phyloP scores from a whole-genome alignment of 2,329 filamentous ascomycete genomes.

The Pseudocercospora fuligena region DNA sequence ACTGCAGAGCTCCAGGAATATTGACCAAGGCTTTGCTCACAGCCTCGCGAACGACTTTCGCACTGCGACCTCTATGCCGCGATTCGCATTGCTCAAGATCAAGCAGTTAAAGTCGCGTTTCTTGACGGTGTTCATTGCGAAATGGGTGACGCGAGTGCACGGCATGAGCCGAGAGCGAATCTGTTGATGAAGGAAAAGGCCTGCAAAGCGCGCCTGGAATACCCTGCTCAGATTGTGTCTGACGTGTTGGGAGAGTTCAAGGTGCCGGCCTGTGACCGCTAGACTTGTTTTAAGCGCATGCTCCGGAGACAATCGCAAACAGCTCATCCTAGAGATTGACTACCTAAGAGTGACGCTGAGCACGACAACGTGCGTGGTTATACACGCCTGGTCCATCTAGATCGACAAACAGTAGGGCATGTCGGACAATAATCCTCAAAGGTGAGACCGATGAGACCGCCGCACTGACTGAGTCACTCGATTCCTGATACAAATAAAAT shows the following conservation, averaged over 20 bases:
- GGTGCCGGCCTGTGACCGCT: not conserved
- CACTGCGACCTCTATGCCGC: not conserved
- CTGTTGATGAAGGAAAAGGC: slow-evolving; percentile 16
- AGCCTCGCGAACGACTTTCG: not conserved
- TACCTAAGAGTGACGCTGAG: not conserved
- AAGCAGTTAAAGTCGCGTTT: slow-evolving; percentile 19
- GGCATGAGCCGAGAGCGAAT: slow-evolving; percentile 13
- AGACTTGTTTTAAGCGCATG: not conserved
- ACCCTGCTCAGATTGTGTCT: slow-evolving; percentile 18
- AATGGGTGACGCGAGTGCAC: slow-evolving; percentile 15
- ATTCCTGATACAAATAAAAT: too few relatives aligned
- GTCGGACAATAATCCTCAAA: not conserved
- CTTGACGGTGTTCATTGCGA: slow-evolving; percentile 22
- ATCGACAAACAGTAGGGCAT: not conserved
- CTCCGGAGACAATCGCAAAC: not conserved
- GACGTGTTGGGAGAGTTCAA: slow-evolving; percentile 17
- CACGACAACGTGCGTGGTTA: not conserved
- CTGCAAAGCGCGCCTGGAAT: slow-evolving; percentile 13
- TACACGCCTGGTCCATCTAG: not conserved
- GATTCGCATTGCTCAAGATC: not conserved
- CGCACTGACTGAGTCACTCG: not conserved
- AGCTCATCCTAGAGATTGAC: not conserved
- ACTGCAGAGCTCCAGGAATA: too few relatives aligned
- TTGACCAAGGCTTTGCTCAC: too few relatives aligned
- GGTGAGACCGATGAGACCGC: not conserved